phyloP scores from a whole-genome alignment of 495 filamentous ascomycete species.

The Ramalina peruviana region DNA sequence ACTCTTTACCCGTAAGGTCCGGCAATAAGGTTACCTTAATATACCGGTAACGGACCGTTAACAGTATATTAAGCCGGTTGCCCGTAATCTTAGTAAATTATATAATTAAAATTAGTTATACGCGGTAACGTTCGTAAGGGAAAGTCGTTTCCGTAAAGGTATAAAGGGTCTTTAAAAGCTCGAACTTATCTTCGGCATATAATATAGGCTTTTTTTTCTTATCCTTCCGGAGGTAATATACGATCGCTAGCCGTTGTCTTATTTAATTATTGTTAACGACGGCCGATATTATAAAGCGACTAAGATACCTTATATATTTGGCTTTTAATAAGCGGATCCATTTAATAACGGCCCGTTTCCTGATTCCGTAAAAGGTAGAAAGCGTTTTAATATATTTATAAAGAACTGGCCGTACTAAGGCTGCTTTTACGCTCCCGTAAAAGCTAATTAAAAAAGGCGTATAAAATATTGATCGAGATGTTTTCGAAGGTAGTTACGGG shows the following conservation, averaged over 20 bases:
- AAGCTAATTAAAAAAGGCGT: constrained; percentile 5
- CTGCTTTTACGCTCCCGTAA: not conserved
- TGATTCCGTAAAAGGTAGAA: not conserved
- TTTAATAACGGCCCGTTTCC: not conserved
- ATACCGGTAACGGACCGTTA: not conserved
- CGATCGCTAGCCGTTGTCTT: not conserved
- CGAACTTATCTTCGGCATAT: constrained; percentile 1
- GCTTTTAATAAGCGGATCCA: constrained; percentile 4
- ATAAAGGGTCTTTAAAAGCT: constrained; percentile 3
- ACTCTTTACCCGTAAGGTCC: not conserved
- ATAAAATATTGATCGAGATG: constrained; percentile 4
- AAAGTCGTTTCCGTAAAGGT: not conserved
- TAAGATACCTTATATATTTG: not conserved
- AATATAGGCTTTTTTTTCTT: not conserved
- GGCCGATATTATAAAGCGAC: not conserved
- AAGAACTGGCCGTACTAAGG: not conserved
- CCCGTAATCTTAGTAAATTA: constrained; percentile 2
- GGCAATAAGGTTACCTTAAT: constrained; percentile 3
- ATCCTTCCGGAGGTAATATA: not conserved
- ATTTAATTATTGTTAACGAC: not conserved
- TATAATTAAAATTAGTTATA: constrained; percentile 4
- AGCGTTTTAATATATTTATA: not conserved
- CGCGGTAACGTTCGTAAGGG: not conserved
- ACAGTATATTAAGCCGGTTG: constrained; percentile 1
- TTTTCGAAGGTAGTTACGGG: not conserved